Base-by-base conservation (phyloP, 2,329 filamentous ascomycete species). In the Cryoendolithus antarcticus region DNA sequence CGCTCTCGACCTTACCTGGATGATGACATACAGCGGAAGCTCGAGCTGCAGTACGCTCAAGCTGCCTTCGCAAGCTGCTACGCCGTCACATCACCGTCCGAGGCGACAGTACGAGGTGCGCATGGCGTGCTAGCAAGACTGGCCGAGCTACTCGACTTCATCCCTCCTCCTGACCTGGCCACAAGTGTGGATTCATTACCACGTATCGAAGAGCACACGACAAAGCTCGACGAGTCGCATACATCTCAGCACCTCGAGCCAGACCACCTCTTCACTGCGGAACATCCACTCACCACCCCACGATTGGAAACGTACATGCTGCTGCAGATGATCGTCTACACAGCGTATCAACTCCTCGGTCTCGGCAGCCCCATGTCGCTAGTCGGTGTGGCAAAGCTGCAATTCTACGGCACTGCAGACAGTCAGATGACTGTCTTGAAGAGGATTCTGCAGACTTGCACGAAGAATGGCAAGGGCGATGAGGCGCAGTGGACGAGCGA, bases 51-150 rank as follows among this genome's bases (percentile, higher is more conserved):
- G 35, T 88, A 85, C 55, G 77, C 76, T 32, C 77, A 78, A 41
- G 73, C 79, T 32, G 74, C 74, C 2, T 64, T 88, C 46, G 80
- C 80, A 6, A 72, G 72, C 41, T 74, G 79, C 21, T 86, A 85
- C 55, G 62, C 77, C 29, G 66, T 81, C n/a, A 66, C 77, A 4
- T 74, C 75, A 35, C 65, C 72, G 24, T 73, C 72, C 0, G 46
- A 67, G 2, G 71, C 76, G 6, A 75, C 74, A 2, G 58, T 88
- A 9, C 61, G 66, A 13, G 73, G 70, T 1, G 72, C 78, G 7
- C 75, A 83, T 52, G 63, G 59, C 21, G 72, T 85, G 37, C 62
- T 79, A 32, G 63, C 63, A 30, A 75, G 76, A 45, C 69, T 83
- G 41, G 69, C 70, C 37, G 62, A 64, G 31, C 65, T 84, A 2